phyloP scores from a whole-genome alignment of 1,139 yeast genomes.

The Blastobotrys niveus region DNA sequence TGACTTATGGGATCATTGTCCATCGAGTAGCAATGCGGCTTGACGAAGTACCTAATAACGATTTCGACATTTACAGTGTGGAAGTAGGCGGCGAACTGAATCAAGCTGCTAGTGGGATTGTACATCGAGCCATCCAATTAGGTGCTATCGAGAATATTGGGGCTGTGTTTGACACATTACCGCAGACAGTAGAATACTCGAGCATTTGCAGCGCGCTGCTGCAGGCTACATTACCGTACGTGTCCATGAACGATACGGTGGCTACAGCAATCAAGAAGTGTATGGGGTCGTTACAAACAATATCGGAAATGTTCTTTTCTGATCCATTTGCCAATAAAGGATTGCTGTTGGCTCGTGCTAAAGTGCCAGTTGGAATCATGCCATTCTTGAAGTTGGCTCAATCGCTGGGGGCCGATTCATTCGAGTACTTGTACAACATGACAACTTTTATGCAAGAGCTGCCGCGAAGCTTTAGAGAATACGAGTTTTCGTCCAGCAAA shows the following conservation, averaged over 20 bases:
- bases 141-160: slow-evolving; percentile 40
- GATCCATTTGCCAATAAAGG: slow-evolving; percentile 50
- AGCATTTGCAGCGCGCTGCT: slow-evolving; percentile 57
- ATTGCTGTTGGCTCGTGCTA: slow-evolving; percentile 59
- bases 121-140: slow-evolving; percentile 42
- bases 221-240: slow-evolving; percentile 55
- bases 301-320: slow-evolving; percentile 54
- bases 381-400: slow-evolving; percentile 61
- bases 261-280: slow-evolving; percentile 48
- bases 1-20: slow-evolving; percentile 67
- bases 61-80: slow-evolving; percentile 13
- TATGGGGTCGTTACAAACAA: slow-evolving; percentile 49
- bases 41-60: slow-evolving; percentile 33
- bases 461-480: slow-evolving; percentile 33
- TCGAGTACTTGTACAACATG: slow-evolving; percentile 53
- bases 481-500: slow-evolving; percentile 32
- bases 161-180: slow-evolving; percentile 39
- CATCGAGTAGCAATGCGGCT: slow-evolving; percentile 50
- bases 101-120: slow-evolving; percentile 21
- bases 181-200: slow-evolving; percentile 45
- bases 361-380: slow-evolving; percentile 62
- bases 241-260: slow-evolving; percentile 52
- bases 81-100: slow-evolving; percentile 16
- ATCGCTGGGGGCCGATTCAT: slow-evolving; percentile 54
- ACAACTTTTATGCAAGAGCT: slow-evolving; percentile 51